Percentiles rank a stretch among this genome's conserved stretches.
Conservation (phyloP, 2,329 filamentous ascomycete species). For the Fusarium coicis region DNA sequence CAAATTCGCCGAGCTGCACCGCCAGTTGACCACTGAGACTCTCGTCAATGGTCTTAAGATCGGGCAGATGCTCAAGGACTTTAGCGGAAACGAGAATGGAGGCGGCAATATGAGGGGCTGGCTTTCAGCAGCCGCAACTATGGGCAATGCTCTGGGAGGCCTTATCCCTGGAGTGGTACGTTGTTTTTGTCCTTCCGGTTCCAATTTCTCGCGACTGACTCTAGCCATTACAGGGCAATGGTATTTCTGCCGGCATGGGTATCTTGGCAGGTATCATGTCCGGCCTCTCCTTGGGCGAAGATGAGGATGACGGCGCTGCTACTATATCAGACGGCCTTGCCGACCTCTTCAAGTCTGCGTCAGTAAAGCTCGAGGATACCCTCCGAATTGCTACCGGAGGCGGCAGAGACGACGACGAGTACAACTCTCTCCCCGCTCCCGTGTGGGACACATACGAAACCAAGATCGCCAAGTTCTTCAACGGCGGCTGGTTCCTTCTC, state of each 20-base stretch:
- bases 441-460: conserved; percentile 11
- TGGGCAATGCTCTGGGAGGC: conserved; percentile 4
- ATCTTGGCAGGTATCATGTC: background rate
- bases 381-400: conserved; percentile 10
- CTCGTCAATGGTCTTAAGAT: conserved; percentile 13
- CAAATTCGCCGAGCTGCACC: conserved; percentile 14
- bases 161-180: conserved; percentile 7
- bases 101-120: background rate
- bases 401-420: conserved; percentile 1
- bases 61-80: conserved; percentile 9
- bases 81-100: background rate
- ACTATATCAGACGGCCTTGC: background rate
- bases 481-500: conserved; percentile 31
- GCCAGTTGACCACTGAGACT: conserved; percentile 10
- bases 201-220: too few relatives aligned
- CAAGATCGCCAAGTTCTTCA: conserved; percentile 36
- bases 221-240: background rate
- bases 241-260: conserved; percentile 4
- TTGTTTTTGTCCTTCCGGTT: background rate
- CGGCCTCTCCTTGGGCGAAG: fast-evolving
- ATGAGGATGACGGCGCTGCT: background rate
- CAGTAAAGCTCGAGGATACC: conserved; percentile 1
- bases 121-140: background rate
- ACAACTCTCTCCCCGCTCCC: conserved; percentile 12
- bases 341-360: background rate